Conservation (phyloP, 2,329 filamentous ascomycete species). For the Achaetomium macrosporum region DNA sequence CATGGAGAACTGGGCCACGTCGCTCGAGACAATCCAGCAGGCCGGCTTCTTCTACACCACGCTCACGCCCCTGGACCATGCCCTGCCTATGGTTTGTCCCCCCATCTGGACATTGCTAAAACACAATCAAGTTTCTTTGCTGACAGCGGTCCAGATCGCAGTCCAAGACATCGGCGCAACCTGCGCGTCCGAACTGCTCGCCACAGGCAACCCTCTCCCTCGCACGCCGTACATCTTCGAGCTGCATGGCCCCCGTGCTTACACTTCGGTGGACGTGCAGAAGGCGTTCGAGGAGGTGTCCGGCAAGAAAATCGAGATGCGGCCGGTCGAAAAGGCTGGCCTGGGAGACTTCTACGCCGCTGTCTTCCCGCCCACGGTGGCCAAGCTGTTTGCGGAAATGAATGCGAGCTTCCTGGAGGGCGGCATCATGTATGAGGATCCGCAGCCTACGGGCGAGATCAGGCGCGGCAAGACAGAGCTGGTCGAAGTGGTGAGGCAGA, state of each 20-base stretch:
- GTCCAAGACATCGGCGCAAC: conserved; percentile 20
- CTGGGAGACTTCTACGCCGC: conserved; percentile 16
- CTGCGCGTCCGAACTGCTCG: conserved; percentile 13
- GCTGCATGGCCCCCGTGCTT: conserved; percentile 28
- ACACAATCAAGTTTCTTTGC: conserved; percentile 16
- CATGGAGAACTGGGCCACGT: conserved; percentile 35
- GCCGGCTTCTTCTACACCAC: conserved; percentile 32
- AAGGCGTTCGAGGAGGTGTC: conserved; percentile 26
- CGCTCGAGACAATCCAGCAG: conserved; percentile 25
- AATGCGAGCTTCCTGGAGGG: conserved; percentile 17
- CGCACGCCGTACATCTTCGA: conserved; percentile 28
- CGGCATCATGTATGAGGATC: conserved; percentile 17
- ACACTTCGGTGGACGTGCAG: conserved; percentile 29
- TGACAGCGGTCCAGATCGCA: conserved; percentile 24
- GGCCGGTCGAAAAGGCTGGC: conserved; percentile 16
- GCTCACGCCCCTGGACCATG: conserved; percentile 30
- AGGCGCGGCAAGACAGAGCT: conserved; percentile 17
- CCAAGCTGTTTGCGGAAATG: conserved; percentile 19
- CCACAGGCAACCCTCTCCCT: conserved; percentile 11
- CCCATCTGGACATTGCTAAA: not conserved
- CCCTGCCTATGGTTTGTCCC: conserved; percentile 28
- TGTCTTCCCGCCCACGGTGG: conserved; percentile 16
- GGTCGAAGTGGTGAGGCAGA: conserved; percentile 12
- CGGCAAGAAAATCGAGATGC: conserved; percentile 26
- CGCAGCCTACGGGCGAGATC: conserved; percentile 12